Base-by-base conservation (phyloP, 108 stramenopile genomes). In the Cyclotella atomus region DNA sequence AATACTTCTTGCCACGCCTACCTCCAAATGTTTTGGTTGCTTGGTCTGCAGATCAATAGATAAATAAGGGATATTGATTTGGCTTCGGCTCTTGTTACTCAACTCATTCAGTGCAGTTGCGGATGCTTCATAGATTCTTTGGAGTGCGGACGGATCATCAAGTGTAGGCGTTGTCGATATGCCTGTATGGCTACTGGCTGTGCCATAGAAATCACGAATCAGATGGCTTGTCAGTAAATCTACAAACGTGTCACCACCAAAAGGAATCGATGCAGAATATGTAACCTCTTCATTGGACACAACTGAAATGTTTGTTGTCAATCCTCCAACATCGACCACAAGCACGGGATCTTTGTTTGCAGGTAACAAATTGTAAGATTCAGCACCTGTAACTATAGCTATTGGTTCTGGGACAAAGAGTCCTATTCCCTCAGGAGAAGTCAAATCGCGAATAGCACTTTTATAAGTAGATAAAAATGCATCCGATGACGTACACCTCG, bases 41-140 rank as follows among this genome's bases (percentile, higher is more conserved):
- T 78, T 69, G 16, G 81, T 82, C 34, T 53, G 27, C 20, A 78
- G 10, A 55, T 84, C 77, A 70, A 84, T 84, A 10, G 81, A 72
- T n/a, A 91, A 75, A 64, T 86, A 94, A 1, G 90, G 92, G 49
- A 94, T 76, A 71, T 94, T 88, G 32, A 94, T 70, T 28, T 84
- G 63, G 43, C 81, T 67, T 32, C 84, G 68, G 21, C 83, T 77
- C 33, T 88, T 84, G 52, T 66, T 81, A 23, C 84, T 85, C 21
- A 91, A 66, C 81, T 94, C 92, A 19, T 83, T 34, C 9, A 85
- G 52, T 12, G 87, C 87, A 4, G 67, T 49, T 41, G 72, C 65
- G 55, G 79, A 81, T 30, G 79, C 72, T 34, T 81, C 79, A 29
- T 70, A 68, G 15, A 81, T 32, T 30, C 79, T 64, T 57, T 81